Evolutionary conservation across 495 filamentous ascomycete genomes (phyloP).

Genomic region (Rhypophila decipiens): DNA sequence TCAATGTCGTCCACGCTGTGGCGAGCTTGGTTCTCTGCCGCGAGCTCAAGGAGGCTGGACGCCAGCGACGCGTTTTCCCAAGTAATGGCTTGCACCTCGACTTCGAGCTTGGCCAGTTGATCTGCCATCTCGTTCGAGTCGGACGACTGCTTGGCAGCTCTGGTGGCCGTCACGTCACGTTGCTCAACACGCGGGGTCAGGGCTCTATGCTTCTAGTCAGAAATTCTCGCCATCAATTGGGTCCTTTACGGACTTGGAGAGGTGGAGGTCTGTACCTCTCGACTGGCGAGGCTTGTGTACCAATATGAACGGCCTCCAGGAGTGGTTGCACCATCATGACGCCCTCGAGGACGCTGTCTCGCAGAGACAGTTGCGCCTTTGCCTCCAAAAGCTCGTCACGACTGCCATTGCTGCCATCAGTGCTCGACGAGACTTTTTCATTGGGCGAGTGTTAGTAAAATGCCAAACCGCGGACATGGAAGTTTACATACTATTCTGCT

Average conservation of each 20-base stretch:
- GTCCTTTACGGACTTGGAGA: not conserved
- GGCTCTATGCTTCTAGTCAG: constrained; percentile 39
- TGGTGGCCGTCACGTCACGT: constrained; percentile 58
- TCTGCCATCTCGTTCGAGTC: constrained; percentile 41
- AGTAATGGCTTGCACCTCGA: constrained; percentile 47
- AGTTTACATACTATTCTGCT: constrained; percentile 11
- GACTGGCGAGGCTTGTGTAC: constrained; percentile 53
- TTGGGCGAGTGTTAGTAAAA: not conserved
- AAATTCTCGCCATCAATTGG: not conserved
- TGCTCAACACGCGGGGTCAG: constrained; percentile 58
- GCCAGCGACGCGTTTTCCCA: constrained; percentile 58
- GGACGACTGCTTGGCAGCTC: constrained; percentile 49
- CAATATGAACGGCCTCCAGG: constrained; percentile 68
- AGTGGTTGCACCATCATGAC: constrained; percentile 65
- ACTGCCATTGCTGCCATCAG: constrained; percentile 41
- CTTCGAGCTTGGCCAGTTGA: constrained; percentile 48
- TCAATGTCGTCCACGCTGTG: constrained; percentile 43
- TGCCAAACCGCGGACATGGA: too few species aligned
- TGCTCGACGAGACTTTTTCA: not conserved
- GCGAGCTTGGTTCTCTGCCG: constrained; percentile 44
- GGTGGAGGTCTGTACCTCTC: constrained; percentile 50
- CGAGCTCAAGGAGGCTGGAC: constrained; percentile 52
- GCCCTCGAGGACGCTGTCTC: constrained; percentile 57
- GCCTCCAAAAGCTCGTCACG: constrained; percentile 63
- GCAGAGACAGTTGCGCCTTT: constrained; percentile 59